A percentile compares a stretch with the other conserved stretches of the same genome.
These are phyloP conservation scores for Candida michaelii DNA, from an alignment of 805 yeast species.

Conservation along the genomic window DNA sequence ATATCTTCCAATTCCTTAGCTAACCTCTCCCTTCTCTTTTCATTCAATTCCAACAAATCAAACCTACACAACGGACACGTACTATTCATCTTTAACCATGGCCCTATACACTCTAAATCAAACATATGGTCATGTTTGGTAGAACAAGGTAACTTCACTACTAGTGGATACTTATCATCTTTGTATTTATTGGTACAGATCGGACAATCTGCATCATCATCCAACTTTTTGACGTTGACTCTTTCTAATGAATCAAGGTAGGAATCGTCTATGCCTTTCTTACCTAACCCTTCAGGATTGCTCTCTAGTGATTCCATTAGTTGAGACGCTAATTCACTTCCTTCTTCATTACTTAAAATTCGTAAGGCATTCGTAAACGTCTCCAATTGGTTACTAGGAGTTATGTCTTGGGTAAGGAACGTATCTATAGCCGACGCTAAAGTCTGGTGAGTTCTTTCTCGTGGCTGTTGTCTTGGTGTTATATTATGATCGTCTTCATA, in stretches of 20 bases:
- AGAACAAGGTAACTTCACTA: slow-evolving; percentile 71
- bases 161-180: slow-evolving; percentile 74
- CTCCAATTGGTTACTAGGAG: slow-evolving; percentile 16
- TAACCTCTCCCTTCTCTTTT: slow-evolving; percentile 28
- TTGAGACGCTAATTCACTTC: slow-evolving; percentile 28
- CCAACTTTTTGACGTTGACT: slow-evolving; percentile 37
- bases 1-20: slow-evolving; percentile 34
- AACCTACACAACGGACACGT: slow-evolving; percentile 88
- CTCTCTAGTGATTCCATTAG: slow-evolving; percentile 24
- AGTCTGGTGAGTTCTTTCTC: slow-evolving; percentile 29
- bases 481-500: slow-evolving; percentile 47
- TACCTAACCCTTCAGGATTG: slow-evolving; percentile 6
- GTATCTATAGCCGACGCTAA: slow-evolving; percentile 30
- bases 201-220: slow-evolving; percentile 68
- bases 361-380: slow-evolving; percentile 33
- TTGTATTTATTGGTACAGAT: slow-evolving; percentile 76
- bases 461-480: slow-evolving; percentile 7
- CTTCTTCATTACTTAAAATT: slow-evolving; percentile 29
- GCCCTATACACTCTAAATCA: slow-evolving; percentile 87
- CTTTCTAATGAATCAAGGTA: slow-evolving; percentile 79
- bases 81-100: slow-evolving; percentile 75
- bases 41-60: slow-evolving; percentile 51
- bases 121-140: slow-evolving; percentile 56
- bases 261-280: slow-evolving; percentile 61
- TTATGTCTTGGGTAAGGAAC: slow-evolving; percentile 24